Conservation (phyloP, 495 filamentous ascomycete species). For the Delitschia confertaspora region DNA sequence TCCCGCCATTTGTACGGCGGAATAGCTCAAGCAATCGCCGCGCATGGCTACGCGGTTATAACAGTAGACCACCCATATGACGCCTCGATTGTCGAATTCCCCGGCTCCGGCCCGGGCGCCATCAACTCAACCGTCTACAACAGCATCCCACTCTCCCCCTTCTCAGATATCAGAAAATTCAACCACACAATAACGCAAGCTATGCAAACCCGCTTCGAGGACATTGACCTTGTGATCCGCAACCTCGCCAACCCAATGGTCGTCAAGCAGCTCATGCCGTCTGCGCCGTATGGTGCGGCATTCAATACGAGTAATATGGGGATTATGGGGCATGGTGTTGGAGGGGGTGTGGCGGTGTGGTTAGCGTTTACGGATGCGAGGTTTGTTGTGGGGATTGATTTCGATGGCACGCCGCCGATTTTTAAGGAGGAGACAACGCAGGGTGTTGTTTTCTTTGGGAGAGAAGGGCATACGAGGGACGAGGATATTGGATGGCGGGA, state of each 20-base stretch:
- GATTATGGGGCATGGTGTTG: slow-evolving; percentile 2
- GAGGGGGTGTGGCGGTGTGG: neutral
- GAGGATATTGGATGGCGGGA: neutral
- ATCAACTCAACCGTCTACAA: neutral
- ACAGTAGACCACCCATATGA: slow-evolving; percentile 7
- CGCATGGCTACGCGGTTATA: neutral
- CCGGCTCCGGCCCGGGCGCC: neutral
- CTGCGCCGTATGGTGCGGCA: neutral
- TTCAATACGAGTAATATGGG: neutral
- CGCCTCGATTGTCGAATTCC: slow-evolving; percentile 7
- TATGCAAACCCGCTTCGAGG: neutral
- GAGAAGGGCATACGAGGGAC: neutral
- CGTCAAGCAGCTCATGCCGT: too few species aligned
- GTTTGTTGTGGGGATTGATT: neutral
- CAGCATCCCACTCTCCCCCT: slow-evolving; percentile 1
- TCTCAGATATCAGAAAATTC: neutral
- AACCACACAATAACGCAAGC: slow-evolving; percentile 1
- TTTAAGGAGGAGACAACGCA: neutral
- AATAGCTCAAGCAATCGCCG: slow-evolving; percentile 1
- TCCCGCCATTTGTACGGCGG: slow-evolving; percentile 26
- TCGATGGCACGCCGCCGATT: neutral
- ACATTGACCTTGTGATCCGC: slow-evolving; percentile 2
- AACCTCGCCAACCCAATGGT: neutral
- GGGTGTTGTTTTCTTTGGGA: slow-evolving; percentile 3
- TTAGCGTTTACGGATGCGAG: neutral